phyloP scores from a whole-genome alignment of 805 yeast genomes.

The Candida quercuum region DNA sequence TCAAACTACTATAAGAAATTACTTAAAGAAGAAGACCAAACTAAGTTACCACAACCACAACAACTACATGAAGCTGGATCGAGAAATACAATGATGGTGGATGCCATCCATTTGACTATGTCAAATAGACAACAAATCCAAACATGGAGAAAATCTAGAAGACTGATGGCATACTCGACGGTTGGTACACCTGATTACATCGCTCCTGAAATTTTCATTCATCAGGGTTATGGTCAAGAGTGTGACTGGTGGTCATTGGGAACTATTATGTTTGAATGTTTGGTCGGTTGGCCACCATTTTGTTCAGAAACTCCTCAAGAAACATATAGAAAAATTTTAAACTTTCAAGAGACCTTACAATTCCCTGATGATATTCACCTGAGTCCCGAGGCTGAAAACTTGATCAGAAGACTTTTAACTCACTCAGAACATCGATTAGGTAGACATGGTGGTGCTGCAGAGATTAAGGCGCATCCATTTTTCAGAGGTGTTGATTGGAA shows the following conservation, averaged over 20 bases:
- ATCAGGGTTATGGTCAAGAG: constrained; percentile 89
- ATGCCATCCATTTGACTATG: constrained; percentile 92
- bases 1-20: constrained; percentile 84
- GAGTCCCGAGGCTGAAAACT: constrained; percentile 90
- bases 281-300: constrained; percentile 97
- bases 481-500: constrained; percentile 86
- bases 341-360: constrained; percentile 80
- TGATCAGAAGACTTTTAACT: constrained; percentile 81
- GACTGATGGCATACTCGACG: constrained; percentile 87
- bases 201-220: constrained; percentile 90
- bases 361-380: constrained; percentile 85
- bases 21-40: constrained; percentile 60
- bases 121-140: constrained; percentile 85
- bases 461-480: constrained; percentile 68
- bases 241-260: constrained; percentile 99
- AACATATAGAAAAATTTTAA: constrained; percentile 86
- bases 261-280: constrained; percentile 92
- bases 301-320: constrained; percentile 92
- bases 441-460: constrained; percentile 56
- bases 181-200: constrained; percentile 99
- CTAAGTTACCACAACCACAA: constrained; percentile 31
- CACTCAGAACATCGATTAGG: constrained; percentile 78
- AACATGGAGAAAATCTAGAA: constrained; percentile 66
- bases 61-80: constrained; percentile 28
- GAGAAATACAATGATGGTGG: constrained; percentile 82